Evolutionary conservation across 139 green algal genomes (phyloP), one percentile per base, ranked within the genome.

Genomic region (Coelastrella sp.): DNA sequence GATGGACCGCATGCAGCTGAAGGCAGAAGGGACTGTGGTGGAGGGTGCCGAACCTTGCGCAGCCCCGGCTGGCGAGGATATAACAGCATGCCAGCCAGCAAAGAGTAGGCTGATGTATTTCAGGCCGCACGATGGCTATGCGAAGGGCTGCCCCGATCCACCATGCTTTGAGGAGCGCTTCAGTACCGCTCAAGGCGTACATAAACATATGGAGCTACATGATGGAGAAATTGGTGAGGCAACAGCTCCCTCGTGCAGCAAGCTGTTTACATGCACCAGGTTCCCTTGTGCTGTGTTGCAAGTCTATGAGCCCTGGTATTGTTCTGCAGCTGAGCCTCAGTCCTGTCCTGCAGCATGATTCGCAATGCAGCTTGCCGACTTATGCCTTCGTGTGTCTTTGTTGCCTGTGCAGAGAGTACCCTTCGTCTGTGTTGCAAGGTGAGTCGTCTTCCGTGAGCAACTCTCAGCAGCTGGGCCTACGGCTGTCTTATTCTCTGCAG

Each of bases 361-460:
- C n/a, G n/a, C n/a, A n/a, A n/a, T n/a, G n/a, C n/a, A n/a, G n/a
- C n/a, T n/a, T n/a, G n/a, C n/a, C n/a, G n/a, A n/a, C 17, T 3
- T 76, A n/a, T 6, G 6, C 4, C 68, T 76, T 76, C 13, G 6
- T 1, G 3, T 20, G 6, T 16, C 22, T 20, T n/a, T 8, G 3
- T 76, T 13, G 17, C 22, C 14, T 16, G 1, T 22, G 87, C 77
- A 91, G 90, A 93, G 80, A 86, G 68, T 61, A 87, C 89, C 4
- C 22, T 93, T 80, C 73, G 90, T 4, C 86, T 93, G 64, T 66
- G 71, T 14, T 93, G 86, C 80, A 91, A 89, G 78, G 68, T 76
- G 22, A 76, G 68, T 68, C 7, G n/a, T n/a, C n/a, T n/a, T n/a
- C n/a, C n/a, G n/a, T n/a, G n/a, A n/a, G n/a, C n/a, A n/a, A n/a